A percentile compares a stretch with the other conserved stretches of the same genome.
phyloP scores from a whole-genome alignment of 768 basidiomycete genomes.

The Trametes gibbosa region DNA sequence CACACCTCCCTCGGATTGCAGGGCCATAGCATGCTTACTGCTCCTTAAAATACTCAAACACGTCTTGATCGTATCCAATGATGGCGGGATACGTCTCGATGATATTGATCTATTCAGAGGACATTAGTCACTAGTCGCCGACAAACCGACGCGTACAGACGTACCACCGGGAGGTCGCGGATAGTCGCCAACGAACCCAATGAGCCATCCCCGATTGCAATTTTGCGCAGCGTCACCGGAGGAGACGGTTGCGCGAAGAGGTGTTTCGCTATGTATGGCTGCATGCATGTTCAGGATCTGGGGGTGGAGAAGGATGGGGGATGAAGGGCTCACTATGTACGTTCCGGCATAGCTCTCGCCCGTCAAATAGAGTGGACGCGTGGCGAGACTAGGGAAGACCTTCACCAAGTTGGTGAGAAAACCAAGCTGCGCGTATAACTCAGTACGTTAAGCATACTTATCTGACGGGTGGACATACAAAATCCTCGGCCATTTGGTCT shows the following conservation, averaged over 20 bases:
- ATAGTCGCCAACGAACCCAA: constrained; percentile 31
- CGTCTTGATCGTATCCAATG: constrained; percentile 64
- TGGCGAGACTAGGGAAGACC: constrained; percentile 65
- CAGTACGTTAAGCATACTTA: too few relatives aligned
- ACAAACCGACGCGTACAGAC: constrained; percentile 30
- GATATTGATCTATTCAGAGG: constrained; percentile 42
- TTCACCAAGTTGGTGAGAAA: constrained; percentile 68
- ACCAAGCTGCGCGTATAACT: constrained; percentile 46
- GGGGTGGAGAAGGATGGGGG: constrained; percentile 44
- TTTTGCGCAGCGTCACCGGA: constrained; percentile 62
- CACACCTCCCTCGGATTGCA: constrained; percentile 49
- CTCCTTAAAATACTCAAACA: constrained; percentile 63
- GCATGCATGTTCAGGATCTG: constrained; percentile 49
- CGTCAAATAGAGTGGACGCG: constrained; percentile 61
- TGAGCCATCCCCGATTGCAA: constrained; percentile 69
- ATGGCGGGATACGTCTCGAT: constrained; percentile 72
- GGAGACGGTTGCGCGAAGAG: constrained; percentile 59
- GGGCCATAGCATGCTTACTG: constrained; percentile 44
- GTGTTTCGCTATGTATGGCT: constrained; percentile 68
- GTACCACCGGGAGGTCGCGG: constrained; percentile 20
- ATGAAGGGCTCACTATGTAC: constrained; percentile 46
- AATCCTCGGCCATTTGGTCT: constrained; percentile 59
- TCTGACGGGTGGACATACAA: constrained; percentile 32
- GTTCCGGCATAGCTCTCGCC: constrained; percentile 76
- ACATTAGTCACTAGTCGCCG: neutral